Percentiles rank a stretch among this genome's conserved stretches.
phyloP scores from a whole-genome alignment of 805 yeast species.

The Nematodospora valgi region DNA sequence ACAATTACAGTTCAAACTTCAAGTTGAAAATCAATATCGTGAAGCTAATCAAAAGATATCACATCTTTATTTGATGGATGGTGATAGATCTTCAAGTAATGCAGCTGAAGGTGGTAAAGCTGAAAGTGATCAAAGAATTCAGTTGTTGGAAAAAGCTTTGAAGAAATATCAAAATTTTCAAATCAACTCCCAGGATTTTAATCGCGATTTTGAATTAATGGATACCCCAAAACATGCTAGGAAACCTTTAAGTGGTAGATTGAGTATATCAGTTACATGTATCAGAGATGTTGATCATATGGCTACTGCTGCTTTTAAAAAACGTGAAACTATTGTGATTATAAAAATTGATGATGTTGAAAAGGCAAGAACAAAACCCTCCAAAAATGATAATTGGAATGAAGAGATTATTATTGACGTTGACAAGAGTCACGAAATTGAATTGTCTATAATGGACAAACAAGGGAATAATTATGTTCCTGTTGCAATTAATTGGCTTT shows the following conservation, averaged over 20 bases:
- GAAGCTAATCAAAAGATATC: constrained; percentile 90
- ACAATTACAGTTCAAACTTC: constrained; percentile 87
- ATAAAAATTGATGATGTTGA: constrained; percentile 88
- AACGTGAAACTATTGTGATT: constrained; percentile 74
- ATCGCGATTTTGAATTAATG: constrained; percentile 61
- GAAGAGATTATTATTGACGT: constrained; percentile 80
- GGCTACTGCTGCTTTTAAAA: constrained; percentile 74
- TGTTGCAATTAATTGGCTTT: constrained; percentile 89
- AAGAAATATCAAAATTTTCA: constrained; percentile 89
- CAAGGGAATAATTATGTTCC: constrained; percentile 59
- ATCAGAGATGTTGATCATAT: constrained; percentile 91
- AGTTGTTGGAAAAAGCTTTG: constrained; percentile 74
- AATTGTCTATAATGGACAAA: constrained; percentile 82
- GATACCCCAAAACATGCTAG: constrained; percentile 73
- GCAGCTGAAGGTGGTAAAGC: constrained; percentile 86
- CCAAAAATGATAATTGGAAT: constrained; percentile 76
- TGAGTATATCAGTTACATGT: constrained; percentile 69
- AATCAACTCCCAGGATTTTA: constrained; percentile 64
- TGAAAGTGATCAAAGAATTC: constrained; percentile 84
- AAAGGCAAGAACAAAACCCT: constrained; percentile 67
- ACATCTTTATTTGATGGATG: constrained; percentile 82
- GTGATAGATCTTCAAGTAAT: constrained; percentile 78
- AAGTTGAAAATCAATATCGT: constrained; percentile 89
- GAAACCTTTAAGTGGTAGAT: constrained; percentile 78
- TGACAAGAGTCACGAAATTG: constrained; percentile 90